phyloP scores from a whole-genome alignment of 2,329 filamentous ascomycete genomes.

The Diaporthe ampelina region DNA sequence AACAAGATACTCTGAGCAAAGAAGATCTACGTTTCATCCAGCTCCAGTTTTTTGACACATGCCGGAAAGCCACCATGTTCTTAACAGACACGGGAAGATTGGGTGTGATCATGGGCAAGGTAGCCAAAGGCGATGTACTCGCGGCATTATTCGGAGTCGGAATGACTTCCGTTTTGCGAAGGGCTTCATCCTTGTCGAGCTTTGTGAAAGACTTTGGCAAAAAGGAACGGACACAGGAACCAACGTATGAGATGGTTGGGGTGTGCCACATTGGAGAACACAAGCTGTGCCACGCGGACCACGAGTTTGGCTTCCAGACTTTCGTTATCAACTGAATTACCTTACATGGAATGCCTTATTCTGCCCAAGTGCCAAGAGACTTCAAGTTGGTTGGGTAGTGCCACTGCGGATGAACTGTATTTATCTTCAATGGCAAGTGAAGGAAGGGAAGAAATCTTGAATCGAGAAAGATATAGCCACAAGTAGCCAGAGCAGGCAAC shows the following conservation, averaged over 20 bases:
- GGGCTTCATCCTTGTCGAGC: not conserved
- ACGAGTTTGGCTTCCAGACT: not conserved
- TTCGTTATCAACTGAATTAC: not conserved
- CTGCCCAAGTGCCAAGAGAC: not conserved
- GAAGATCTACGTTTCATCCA: not conserved
- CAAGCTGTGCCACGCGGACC: not conserved
- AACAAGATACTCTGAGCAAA: not conserved
- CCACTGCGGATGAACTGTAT: too few species aligned
- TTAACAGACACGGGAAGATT: slow-evolving; percentile 21
- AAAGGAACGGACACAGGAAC: not conserved
- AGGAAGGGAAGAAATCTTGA: too few species aligned
- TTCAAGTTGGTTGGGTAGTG: too few species aligned
- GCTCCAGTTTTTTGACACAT: not conserved
- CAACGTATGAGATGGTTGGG: slow-evolving; percentile 3
- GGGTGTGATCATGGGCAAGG: not conserved
- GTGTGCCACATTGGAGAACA: not conserved
- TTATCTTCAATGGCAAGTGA: too few species aligned
- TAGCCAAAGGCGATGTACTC: slow-evolving; percentile 12
- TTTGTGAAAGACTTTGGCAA: slow-evolving; percentile 7
- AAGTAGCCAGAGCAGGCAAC: too few species aligned
- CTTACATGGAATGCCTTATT: not conserved
- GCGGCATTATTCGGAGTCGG: slow-evolving; percentile 29
- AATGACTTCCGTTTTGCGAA: slow-evolving; percentile 17
- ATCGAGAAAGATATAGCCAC: too few species aligned
- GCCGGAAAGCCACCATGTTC: not conserved